Evolutionary conservation across 345 rosid species (phyloP), one percentile per base, ranked within the genome.

Genomic region (Dovyalis caffra): DNA sequence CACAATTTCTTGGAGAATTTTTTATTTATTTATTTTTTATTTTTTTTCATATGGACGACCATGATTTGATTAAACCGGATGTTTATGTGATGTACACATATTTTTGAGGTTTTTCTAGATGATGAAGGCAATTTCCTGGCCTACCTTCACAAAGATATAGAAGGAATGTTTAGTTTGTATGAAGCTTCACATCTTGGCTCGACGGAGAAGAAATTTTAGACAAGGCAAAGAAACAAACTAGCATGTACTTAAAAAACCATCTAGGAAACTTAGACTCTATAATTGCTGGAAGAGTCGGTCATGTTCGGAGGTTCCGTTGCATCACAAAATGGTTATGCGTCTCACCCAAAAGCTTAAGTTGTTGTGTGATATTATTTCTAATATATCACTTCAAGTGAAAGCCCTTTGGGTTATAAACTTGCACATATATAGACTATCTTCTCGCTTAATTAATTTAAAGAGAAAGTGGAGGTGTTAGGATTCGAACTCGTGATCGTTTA

Each of bases 201-300:
- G 87, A 83, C 77, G 86, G 76, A 65, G 92, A 88, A 68, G 18
- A 64, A 6, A 26, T 83, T 14, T 38, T 86, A 51, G 80, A 82
- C 1, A 66, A 80, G 64, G 85, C 80, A 33, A 73, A 0, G 8
- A 12, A 28, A 32, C 74, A 77, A 8, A 67, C 82, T 32, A 65
- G 11, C 43, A 31, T 18, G 43, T 75, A 68, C 37, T 85, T 88
- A 8, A 53, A 61, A 21, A 16, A 60, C n/a, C 31, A 74, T 25
- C 5, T 66, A 6, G 37, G 10, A 15, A 69, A 61, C 8, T 16
- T 26, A 23, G 57, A 25, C 8, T 20, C 65, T 25, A 18, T 14
- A 21, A 40, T 6, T 16, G 9, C 23, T 21, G 71, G 74, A 21
- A 71, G 49, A 4, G 79, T 88, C 64, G 37, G 18, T 1, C 88